Base-by-base conservation (phyloP, 352 stramenopile species). In the Halophytophthora batemanensis region DNA sequence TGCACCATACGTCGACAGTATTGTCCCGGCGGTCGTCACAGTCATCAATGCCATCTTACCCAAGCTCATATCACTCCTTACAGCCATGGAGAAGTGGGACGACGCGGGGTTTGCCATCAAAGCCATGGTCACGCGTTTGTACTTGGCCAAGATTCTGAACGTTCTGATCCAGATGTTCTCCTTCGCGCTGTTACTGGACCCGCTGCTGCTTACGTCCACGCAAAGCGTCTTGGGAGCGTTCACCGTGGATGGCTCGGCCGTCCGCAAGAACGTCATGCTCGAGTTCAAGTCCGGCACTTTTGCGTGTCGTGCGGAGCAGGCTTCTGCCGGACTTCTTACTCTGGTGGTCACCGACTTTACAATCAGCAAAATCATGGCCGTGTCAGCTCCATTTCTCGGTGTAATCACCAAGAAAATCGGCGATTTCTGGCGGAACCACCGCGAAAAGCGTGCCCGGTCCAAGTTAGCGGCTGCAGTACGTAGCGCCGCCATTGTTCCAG, bases 111-210 rank as follows among this genome's bases (percentile, higher is more conserved):
- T 92, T 58, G 64, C 74, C 14, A 90, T 90, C 62, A 91, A 93
- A 57, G 75, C 78, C 7, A 89, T 90, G 77, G 72, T 92, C 31
- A 90, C 74, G 21, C 75, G 81, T 1, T 44, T 93, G 36, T 93
- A 90, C 44, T 38, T 93, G 37, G 78, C 83, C n/a, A 91, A 93
- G 56, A 78, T 88, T 21, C 64, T 93, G 15, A 93, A 93, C 45
- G 77, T 88, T 1, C 35, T 90, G 14, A 90, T 93, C 41, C 83
- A 93, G 53, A 38, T 93, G 21, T 77, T 81, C 49, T 91, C 83
- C 19, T 90, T 85, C 51, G 64, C 66, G 18, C 54, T 90, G 21
- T 59, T 93, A 7, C 45, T 91, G 6, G 72, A 92, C 17, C 83
- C 83, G 15, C 78, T 79, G 25, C 33, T 93, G 43, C 64, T 85